These are phyloP conservation scores for Kwoniella botswanensis DNA, from an alignment of 768 basidiomycete genomes.

Conservation along the genomic window DNA sequence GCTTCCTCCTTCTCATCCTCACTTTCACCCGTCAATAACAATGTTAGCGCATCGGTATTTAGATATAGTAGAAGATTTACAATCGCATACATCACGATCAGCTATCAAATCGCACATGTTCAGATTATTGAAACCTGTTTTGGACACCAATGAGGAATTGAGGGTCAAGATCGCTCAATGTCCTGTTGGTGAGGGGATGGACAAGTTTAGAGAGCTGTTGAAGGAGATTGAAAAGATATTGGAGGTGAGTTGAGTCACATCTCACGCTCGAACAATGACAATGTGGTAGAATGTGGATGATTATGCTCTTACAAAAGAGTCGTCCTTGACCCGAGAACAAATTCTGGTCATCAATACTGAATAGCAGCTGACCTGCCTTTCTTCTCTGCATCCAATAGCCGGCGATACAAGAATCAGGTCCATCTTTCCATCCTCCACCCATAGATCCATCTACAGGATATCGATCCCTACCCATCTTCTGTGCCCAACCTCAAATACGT, in stretches of 20 bases:
- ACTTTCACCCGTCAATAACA: slow-evolving; percentile 56
- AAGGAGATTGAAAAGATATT: slow-evolving; percentile 68
- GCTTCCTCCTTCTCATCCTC: slow-evolving; percentile 48
- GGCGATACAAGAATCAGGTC: slow-evolving; percentile 27
- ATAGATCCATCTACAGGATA: slow-evolving; percentile 64
- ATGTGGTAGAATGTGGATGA: not conserved
- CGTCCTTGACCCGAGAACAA: too few relatives aligned
- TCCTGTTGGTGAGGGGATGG: slow-evolving; percentile 49
- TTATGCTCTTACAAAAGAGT: too few relatives aligned
- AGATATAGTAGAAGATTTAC: slow-evolving; percentile 71
- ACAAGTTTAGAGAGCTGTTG: slow-evolving; percentile 65
- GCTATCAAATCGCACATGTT: slow-evolving; percentile 92
- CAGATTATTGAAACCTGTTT: slow-evolving; percentile 82
- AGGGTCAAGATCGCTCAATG: slow-evolving; percentile 67
- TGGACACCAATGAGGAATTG: slow-evolving; percentile 70
- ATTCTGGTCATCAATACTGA: too few relatives aligned
- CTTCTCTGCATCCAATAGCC: slow-evolving; percentile 15
- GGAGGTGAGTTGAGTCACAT: slow-evolving; percentile 60
- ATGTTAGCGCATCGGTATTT: slow-evolving; percentile 85
- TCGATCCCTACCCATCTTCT: slow-evolving; percentile 69
- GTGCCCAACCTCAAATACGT: slow-evolving; percentile 73
- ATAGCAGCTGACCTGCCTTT: not conserved
- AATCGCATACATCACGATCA: slow-evolving; percentile 72
- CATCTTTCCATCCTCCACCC: slow-evolving; percentile 61
- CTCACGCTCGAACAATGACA: not conserved